These are phyloP conservation scores for Spirogloea muscicola DNA, from an alignment of 139 green algal genomes.

Conservation along the genomic window DNA sequence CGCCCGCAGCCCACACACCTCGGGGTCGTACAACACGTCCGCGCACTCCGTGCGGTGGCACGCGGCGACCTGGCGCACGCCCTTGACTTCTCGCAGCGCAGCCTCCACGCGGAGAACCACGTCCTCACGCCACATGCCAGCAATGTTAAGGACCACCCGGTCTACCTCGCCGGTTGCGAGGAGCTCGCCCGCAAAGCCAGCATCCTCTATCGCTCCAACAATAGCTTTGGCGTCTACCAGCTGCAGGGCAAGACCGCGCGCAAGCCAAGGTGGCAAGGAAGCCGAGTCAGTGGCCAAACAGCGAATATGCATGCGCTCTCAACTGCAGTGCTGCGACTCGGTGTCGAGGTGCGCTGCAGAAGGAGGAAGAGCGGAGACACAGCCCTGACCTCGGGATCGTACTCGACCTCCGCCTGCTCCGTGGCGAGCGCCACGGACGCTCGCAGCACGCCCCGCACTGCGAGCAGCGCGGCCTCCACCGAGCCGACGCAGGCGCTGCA, in stretches of 20 bases:
- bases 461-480: conserved; percentile 65
- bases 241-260: no score
- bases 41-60: conserved; percentile 6
- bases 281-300: no score
- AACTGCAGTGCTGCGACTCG: no score
- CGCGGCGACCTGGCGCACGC: conserved; percentile 31
- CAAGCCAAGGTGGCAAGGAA: no score
- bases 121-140: conserved; percentile 13
- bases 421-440: conserved; percentile 61
- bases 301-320: no score
- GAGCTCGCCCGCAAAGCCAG: conserved; percentile 53
- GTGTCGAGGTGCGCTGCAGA: no score
- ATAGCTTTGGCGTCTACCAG: conserved; percentile 25
- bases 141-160: conserved; percentile 23
- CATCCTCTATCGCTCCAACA: conserved; percentile 56
- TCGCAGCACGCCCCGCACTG: conserved; percentile 56
- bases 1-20: conserved; percentile 60
- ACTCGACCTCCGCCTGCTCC: conserved; percentile 59
- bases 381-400: no score
- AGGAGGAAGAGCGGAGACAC: no score
- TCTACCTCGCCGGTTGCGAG: conserved; percentile 12
- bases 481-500: conserved; percentile 68
- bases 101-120: conserved; percentile 27
- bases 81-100: conserved; percentile 14
- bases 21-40: conserved; percentile 62